These are phyloP conservation scores for Ophiostoma perfectum DNA, from an alignment of 2,329 filamentous ascomycete species.

Conservation along the genomic window DNA sequence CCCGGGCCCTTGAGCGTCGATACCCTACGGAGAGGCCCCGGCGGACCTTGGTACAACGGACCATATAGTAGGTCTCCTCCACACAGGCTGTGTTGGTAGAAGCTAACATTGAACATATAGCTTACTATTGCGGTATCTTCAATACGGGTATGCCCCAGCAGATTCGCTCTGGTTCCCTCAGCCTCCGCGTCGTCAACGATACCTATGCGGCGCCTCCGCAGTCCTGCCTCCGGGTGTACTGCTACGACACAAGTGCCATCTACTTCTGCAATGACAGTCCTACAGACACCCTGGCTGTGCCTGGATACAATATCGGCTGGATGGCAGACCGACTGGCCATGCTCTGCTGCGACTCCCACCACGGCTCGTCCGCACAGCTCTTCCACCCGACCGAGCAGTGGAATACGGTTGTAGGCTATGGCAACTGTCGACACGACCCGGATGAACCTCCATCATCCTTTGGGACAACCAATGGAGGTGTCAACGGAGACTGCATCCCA, in stretches of 20 bases:
- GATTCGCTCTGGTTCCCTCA: slow-evolving; percentile 14
- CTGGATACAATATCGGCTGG: slow-evolving; percentile 23
- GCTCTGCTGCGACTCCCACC: slow-evolving; percentile 25
- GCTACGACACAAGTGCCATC: slow-evolving; percentile 25
- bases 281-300: not conserved
- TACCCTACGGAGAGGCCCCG: slow-evolving; percentile 17
- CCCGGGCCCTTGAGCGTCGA: slow-evolving; percentile 13
- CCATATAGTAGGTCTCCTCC: slow-evolving; percentile 21
- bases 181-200: slow-evolving; percentile 17
- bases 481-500: slow-evolving; percentile 24
- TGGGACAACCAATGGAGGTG: slow-evolving; percentile 23
- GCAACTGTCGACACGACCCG: slow-evolving; percentile 25
- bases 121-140: slow-evolving; percentile 26
- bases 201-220: slow-evolving; percentile 1
- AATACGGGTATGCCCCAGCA: slow-evolving; percentile 20
- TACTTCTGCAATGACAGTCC: slow-evolving; percentile 24
- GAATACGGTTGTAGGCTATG: slow-evolving; percentile 26
- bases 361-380: slow-evolving; percentile 24
- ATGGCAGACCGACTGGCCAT: slow-evolving; percentile 22
- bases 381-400: slow-evolving; percentile 24
- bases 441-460: slow-evolving; percentile 21
- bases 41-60: slow-evolving; percentile 23
- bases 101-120: not conserved
- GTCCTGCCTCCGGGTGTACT: slow-evolving; percentile 25
- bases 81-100: not conserved